Evolutionary conservation across 2,329 filamentous ascomycete genomes (phyloP).

Genomic region (Arthrobotrys entomopaga): DNA sequence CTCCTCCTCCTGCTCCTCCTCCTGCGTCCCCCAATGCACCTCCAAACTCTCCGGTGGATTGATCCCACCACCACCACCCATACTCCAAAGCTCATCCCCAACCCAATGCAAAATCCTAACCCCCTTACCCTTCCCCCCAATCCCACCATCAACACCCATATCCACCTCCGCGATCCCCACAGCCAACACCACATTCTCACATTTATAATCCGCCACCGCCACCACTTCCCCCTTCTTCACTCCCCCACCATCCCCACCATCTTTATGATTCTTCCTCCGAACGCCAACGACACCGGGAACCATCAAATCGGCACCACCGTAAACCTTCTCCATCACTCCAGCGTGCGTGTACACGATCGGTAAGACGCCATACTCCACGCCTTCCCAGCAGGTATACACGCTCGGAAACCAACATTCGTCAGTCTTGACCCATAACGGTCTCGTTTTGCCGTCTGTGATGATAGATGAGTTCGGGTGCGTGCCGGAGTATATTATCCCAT

Average conservation of each 20-base stretch:
- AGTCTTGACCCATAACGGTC: slow-evolving; percentile 73
- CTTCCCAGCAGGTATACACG: slow-evolving; percentile 74
- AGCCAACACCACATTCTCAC: slow-evolving; percentile 71
- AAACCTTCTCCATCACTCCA: slow-evolving; percentile 72
- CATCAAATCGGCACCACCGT: slow-evolving; percentile 75
- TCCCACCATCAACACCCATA: slow-evolving; percentile 66
- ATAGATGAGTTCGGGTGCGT: slow-evolving; percentile 63
- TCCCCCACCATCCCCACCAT: slow-evolving; percentile 56
- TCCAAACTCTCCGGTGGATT: slow-evolving; percentile 64
- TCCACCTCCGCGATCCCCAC: slow-evolving; percentile 75
- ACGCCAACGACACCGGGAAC: slow-evolving; percentile 74
- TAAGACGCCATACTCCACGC: slow-evolving; percentile 68
- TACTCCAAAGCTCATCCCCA: slow-evolving; percentile 75
- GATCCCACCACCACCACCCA: slow-evolving; percentile 64
- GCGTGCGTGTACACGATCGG: slow-evolving; percentile 73
- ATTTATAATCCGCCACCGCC: slow-evolving; percentile 71
- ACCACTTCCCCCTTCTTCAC: slow-evolving; percentile 72
- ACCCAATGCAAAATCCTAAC: slow-evolving; percentile 74
- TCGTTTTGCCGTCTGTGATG: slow-evolving; percentile 64
- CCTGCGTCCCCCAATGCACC: slow-evolving; percentile 63
- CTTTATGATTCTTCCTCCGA: background rate
- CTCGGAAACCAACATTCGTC: slow-evolving; percentile 67
- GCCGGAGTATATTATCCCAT: slow-evolving; percentile 73
- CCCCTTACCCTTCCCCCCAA: slow-evolving; percentile 72
- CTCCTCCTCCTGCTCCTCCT: slow-evolving; percentile 14